Evolutionary conservation across 225 moss, liverwort and hornwort species (phyloP), one percentile per base, ranked within the genome.

Genomic region (Sphagnum contortum): DNA sequence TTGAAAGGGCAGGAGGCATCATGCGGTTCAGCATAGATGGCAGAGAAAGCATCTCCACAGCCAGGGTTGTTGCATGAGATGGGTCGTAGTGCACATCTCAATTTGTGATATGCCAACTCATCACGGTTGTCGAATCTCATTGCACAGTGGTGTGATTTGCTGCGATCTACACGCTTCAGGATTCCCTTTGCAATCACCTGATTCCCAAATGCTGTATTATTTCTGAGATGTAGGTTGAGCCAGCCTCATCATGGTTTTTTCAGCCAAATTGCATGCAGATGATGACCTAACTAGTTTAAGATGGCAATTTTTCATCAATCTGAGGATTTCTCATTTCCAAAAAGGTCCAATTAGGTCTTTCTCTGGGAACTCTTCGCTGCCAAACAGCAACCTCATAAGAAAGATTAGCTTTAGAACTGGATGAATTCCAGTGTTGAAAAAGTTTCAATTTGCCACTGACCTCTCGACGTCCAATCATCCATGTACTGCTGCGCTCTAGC

Each of bases 401-500:
- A 29, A 29, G 29, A 1, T 29, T 29, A 29, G 29, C 29, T 29
- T 29, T 1, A 29, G 29, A 29, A 29, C 29, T 29, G 29, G 29
- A 29, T 29, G 29, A 29, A 29, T 29, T 29, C 29, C 29, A 29
- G 29, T 29, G 29, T 29, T 29, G 29, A 29, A 29, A 29, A 29
- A 29, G 29, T 29, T 29, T 29, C 29, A 29, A 1, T 29, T 29
- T 29, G 29, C 29, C 29, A 29, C 29, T 29, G 29, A 29, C 64
- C 69, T 83, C 83, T 59, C 83, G 73, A 50, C 79, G 75, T 47
- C 83, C 83, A 48, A 79, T 62, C 83, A 83, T 76, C 83, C 83
- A 83, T 29, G 79, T 76, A 11, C 79, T 79, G 55, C 70, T 76
- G 44, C 79, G 79, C 55, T 79, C 79, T 12, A 83, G 76, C 73